These are phyloP conservation scores for Pyrenochaeta sp. DNA, from an alignment of 2,329 filamentous ascomycete species.

Conservation along the genomic window DNA sequence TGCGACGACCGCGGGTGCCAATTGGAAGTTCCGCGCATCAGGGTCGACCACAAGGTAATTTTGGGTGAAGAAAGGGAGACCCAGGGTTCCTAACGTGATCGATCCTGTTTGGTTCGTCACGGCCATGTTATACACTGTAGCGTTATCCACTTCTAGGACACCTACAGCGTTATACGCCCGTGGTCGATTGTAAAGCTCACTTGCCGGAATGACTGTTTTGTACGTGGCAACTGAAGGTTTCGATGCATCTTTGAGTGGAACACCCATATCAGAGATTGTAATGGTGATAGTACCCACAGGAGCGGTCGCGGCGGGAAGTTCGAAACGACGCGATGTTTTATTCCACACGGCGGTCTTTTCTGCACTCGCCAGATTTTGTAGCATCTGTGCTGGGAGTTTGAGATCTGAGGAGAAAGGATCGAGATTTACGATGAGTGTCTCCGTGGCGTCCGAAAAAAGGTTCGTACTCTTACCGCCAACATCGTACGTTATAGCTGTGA, in stretches of 20 bases:
- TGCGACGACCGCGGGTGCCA: slow-evolving; percentile 22
- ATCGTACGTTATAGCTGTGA: slow-evolving; percentile 30
- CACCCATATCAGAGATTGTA: slow-evolving; percentile 22
- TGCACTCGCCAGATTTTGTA: slow-evolving; percentile 18
- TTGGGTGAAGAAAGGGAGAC: slow-evolving; percentile 27
- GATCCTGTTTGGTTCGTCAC: no score
- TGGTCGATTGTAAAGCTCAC: slow-evolving; percentile 21
- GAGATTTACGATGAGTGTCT: slow-evolving; percentile 20
- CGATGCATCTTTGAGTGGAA: slow-evolving; percentile 18
- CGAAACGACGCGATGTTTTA: slow-evolving; percentile 20
- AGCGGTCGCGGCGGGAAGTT: slow-evolving; percentile 19
- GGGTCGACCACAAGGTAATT: slow-evolving; percentile 29
- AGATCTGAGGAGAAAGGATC: slow-evolving; percentile 24
- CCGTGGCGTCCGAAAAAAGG: slow-evolving; percentile 14
- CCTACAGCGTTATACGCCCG: slow-evolving; percentile 23
- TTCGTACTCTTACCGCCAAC: slow-evolving; percentile 19
- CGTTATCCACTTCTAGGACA: slow-evolving; percentile 11
- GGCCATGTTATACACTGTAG: no score
- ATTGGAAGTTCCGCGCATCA: slow-evolving; percentile 23
- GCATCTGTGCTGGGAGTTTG: slow-evolving; percentile 15
- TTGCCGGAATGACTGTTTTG: slow-evolving; percentile 24
- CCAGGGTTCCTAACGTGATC: slow-evolving; percentile 13
- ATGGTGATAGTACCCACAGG: slow-evolving; percentile 23
- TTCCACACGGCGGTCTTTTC: slow-evolving; percentile 27
- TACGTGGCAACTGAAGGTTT: slow-evolving; percentile 25